phyloP scores from a whole-genome alignment of 192 early-diverging fungal genomes.

The Rhizoclosmatium globosum region DNA sequence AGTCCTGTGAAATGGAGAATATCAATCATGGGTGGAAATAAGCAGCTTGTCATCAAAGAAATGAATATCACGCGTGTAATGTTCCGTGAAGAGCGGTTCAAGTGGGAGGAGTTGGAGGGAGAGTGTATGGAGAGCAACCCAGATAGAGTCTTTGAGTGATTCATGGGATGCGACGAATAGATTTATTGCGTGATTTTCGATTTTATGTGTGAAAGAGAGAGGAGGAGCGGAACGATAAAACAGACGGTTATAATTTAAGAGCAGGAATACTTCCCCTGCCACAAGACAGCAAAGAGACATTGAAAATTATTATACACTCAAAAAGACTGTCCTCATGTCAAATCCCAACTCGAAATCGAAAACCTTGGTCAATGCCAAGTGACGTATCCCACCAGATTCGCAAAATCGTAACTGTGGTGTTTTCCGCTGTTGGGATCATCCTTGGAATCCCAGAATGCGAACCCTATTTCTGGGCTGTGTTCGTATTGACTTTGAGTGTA shows the following conservation, averaged over 20 bases:
- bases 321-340: neutral
- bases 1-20: neutral
- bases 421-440: too few species aligned
- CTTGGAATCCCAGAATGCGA: too few species aligned
- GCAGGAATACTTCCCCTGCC: too few species aligned
- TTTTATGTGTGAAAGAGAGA: neutral
- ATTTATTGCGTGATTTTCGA: neutral
- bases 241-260: too few species aligned
- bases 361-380: neutral
- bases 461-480: too few species aligned
- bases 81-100: neutral
- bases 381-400: too few species aligned
- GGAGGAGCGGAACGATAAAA: too few species aligned
- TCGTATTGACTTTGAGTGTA: too few species aligned
- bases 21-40: neutral
- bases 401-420: too few species aligned
- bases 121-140: too few species aligned
- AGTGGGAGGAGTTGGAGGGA: neutral
- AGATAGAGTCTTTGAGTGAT: neutral
- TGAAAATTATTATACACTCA: neutral
- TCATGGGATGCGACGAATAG: neutral
- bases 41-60: neutral
- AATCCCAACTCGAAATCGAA: neutral
- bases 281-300: neutral
- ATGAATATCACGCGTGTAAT: neutral